Percentiles rank a stretch among this genome's conserved stretches.
phyloP scores from a whole-genome alignment of 2,329 filamentous ascomycete genomes.

The Meredithiella fracta region DNA sequence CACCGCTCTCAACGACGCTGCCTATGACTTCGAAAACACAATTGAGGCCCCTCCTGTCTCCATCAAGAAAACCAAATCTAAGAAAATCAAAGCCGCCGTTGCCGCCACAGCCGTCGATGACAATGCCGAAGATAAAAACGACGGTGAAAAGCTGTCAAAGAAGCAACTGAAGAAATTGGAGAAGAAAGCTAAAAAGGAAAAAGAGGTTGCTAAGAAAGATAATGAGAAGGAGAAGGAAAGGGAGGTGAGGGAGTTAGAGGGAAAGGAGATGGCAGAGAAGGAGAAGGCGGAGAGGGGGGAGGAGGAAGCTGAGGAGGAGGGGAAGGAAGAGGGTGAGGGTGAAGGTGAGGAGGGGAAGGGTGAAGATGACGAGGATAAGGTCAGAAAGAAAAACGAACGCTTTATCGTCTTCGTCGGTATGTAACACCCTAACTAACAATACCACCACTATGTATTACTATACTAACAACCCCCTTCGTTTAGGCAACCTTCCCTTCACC shows the following conservation, averaged over 20 bases:
- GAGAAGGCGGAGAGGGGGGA: slow-evolving; percentile 18
- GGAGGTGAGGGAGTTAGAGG: slow-evolving; percentile 16
- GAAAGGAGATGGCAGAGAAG: slow-evolving; percentile 18
- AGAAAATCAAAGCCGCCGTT: slow-evolving; percentile 15
- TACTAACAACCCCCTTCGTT: slow-evolving; percentile 19
- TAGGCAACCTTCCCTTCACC: slow-evolving; percentile 73
- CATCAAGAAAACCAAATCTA: slow-evolving; percentile 15
- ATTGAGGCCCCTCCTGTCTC: slow-evolving; percentile 14
- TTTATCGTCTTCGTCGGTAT: slow-evolving; percentile 66
- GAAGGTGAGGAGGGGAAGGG: slow-evolving; percentile 15
- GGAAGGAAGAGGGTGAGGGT: slow-evolving; percentile 17
- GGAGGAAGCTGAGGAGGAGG: slow-evolving; percentile 17
- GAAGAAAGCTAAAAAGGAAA: slow-evolving; percentile 19
- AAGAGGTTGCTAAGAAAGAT: slow-evolving; percentile 22
- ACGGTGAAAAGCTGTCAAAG: slow-evolving; percentile 16
- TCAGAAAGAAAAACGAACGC: slow-evolving; percentile 30
- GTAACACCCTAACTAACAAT: slow-evolving; percentile 16
- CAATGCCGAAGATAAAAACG: slow-evolving; percentile 5
- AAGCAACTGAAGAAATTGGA: slow-evolving; percentile 21
- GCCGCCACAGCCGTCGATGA: slow-evolving; percentile 15
- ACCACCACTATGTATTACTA: slow-evolving; percentile 17
- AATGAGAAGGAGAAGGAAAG: slow-evolving; percentile 16
- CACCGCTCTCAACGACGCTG: slow-evolving; percentile 16
- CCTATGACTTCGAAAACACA: slow-evolving; percentile 16
- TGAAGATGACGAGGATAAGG: slow-evolving; percentile 16